phyloP scores from a whole-genome alignment of 805 yeast species.

The Debaryomyces hansenii region DNA sequence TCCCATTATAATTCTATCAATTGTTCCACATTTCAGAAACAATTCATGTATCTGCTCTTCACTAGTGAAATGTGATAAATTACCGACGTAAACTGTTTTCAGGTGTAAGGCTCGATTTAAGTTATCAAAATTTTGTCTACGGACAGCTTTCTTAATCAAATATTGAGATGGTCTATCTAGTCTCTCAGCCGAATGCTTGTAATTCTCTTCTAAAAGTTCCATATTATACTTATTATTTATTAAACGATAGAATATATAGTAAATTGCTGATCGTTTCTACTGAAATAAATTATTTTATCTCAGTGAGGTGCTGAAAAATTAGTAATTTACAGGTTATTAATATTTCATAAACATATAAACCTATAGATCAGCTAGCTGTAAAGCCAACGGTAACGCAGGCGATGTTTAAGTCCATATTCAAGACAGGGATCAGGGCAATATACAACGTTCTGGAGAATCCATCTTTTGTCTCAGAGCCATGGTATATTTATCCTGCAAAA shows the following conservation, averaged over 20 bases:
- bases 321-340: no score
- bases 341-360: no score
- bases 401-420: slow-evolving; percentile 56
- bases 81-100: slow-evolving; percentile 87
- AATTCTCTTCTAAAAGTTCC: slow-evolving; percentile 46
- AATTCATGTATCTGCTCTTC: slow-evolving; percentile 93
- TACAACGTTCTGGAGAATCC: slow-evolving; percentile 73
- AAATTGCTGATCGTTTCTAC: neutral
- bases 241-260: neutral
- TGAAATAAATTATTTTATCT: neutral
- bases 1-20: slow-evolving; percentile 88
- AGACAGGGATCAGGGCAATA: slow-evolving; percentile 60
- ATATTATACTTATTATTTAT: slow-evolving; percentile 13
- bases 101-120: slow-evolving; percentile 65
- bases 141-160: slow-evolving; percentile 63
- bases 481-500: slow-evolving; percentile 86
- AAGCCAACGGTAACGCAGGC: neutral
- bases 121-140: slow-evolving; percentile 53
- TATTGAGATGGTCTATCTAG: slow-evolving; percentile 73
- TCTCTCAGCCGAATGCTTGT: slow-evolving; percentile 63
- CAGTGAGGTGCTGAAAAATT: neutral
- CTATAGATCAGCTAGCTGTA: no score
- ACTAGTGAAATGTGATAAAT: slow-evolving; percentile 83
- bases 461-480: slow-evolving; percentile 71
- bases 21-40: slow-evolving; percentile 77